A percentile compares a stretch with the other conserved stretches of the same genome.
Evolutionary conservation across 2,329 filamentous ascomycete species (phyloP).

Genomic region (Penicillium thymicola): DNA sequence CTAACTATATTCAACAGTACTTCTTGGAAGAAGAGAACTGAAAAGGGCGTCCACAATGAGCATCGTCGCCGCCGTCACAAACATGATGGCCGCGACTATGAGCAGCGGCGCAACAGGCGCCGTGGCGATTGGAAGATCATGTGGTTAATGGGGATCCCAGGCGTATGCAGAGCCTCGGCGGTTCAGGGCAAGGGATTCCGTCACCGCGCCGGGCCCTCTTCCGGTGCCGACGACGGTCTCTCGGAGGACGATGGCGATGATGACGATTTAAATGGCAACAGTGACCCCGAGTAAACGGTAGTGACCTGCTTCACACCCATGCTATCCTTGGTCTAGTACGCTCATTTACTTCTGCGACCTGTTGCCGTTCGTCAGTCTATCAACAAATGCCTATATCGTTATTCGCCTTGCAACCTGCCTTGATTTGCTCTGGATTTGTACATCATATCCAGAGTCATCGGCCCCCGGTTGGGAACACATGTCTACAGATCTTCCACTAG

Average conservation of each 20-base stretch:
- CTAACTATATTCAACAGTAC: constrained; percentile 51
- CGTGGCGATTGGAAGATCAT: constrained; percentile 33
- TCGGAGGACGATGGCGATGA: constrained; percentile 58
- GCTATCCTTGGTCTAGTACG: constrained; percentile 1
- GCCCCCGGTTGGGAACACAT: constrained; percentile 3
- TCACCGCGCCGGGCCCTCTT: constrained; percentile 31
- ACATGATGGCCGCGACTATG: constrained; percentile 36
- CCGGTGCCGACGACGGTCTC: constrained; percentile 53
- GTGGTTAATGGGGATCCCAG: constrained; percentile 39
- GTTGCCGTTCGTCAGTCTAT: constrained; percentile 10
- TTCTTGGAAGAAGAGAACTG: constrained; percentile 85
- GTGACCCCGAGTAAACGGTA: constrained; percentile 57
- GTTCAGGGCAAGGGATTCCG: constrained; percentile 30
- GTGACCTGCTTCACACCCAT: constrained; percentile 54
- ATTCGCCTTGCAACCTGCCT: constrained; percentile 5
- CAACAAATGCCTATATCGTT: constrained; percentile 6
- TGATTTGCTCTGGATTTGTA: not conserved
- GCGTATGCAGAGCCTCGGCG: constrained; percentile 43
- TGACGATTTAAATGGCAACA: constrained; percentile 64
- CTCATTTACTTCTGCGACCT: constrained; percentile 5
- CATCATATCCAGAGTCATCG: not conserved
- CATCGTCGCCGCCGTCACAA: constrained; percentile 38
- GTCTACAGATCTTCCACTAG: constrained; percentile 7
- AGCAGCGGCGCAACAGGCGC: constrained; percentile 33
- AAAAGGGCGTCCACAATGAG: constrained; percentile 58